These are phyloP conservation scores for Alternaria sp. DNA, from an alignment of 2,329 filamentous ascomycete genomes.

Conservation along the genomic window DNA sequence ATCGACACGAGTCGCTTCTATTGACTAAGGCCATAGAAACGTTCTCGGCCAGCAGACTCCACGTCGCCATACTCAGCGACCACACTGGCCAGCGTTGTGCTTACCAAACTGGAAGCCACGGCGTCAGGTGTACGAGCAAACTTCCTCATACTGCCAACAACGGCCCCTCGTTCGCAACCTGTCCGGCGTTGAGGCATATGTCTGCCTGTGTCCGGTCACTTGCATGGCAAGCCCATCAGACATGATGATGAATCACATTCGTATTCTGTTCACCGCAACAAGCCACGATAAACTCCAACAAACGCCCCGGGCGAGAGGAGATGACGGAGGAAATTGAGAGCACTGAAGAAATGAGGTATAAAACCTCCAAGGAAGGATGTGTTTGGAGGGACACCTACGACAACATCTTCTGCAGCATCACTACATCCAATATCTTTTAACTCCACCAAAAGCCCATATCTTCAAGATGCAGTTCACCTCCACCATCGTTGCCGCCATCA, in stretches of 20 bases:
- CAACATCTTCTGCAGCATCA: not conserved
- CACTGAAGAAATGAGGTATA: not conserved
- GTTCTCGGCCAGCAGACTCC: not conserved
- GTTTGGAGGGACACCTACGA: not conserved
- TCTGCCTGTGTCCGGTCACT: not conserved
- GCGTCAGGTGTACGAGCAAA: not conserved
- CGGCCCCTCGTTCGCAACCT: not conserved
- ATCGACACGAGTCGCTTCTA: not conserved
- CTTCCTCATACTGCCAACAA: not conserved
- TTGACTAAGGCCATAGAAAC: not conserved
- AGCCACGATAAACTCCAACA: not conserved
- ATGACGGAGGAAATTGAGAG: not conserved
- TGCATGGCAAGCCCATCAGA: constrained; percentile 1
- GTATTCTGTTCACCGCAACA: not conserved
- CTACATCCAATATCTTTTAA: not conserved
- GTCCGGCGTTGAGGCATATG: not conserved
- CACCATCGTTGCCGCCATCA: constrained; percentile 5
- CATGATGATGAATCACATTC: not conserved
- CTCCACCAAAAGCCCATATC: not conserved
- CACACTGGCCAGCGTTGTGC: not conserved
- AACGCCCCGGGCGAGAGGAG: not conserved
- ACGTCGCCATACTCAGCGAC: not conserved
- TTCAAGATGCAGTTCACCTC: constrained; percentile 8
- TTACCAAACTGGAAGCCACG: not conserved
- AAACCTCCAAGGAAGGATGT: not conserved